Evolutionary conservation across 192 early-diverging fungal species (phyloP).

Genomic region (Umbelopsis isabellina): DNA sequence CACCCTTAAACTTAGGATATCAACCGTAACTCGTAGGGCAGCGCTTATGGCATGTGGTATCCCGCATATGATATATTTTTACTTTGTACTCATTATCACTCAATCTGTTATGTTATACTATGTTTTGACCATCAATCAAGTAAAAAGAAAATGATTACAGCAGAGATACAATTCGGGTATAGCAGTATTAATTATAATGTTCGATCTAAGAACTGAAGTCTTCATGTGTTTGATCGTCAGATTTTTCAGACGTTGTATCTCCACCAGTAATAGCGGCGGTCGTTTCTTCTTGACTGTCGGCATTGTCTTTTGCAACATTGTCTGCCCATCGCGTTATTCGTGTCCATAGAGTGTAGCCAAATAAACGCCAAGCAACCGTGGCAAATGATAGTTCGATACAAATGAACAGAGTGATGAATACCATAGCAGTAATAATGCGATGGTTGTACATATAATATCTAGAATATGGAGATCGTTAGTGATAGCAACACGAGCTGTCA

Average conservation of each 20-base stretch:
- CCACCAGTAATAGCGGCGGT: neutral
- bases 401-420: constrained; percentile 48
- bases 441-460: constrained; percentile 62
- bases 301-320: neutral
- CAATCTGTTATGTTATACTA: too few species aligned
- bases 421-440: constrained; percentile 45
- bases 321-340: constrained; percentile 5
- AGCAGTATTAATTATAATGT: neutral
- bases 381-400: constrained; percentile 54
- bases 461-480: neutral
- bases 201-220: neutral
- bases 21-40: too few species aligned
- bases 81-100: too few species aligned
- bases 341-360: constrained; percentile 31
- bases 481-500: neutral
- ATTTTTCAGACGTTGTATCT: constrained; percentile 3
- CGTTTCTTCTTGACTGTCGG: neutral
- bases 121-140: too few species aligned
- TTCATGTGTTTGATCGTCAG: neutral
- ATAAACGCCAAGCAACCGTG: constrained; percentile 49
- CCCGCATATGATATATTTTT: too few species aligned
- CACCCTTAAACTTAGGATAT: too few species aligned
- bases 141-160: neutral
- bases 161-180: too few species aligned
- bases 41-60: too few species aligned